Evolutionary conservation across 352 stramenopile species (phyloP), one percentile per base, ranked within the genome.

Genomic region (Halophytophthora polymorphica): DNA sequence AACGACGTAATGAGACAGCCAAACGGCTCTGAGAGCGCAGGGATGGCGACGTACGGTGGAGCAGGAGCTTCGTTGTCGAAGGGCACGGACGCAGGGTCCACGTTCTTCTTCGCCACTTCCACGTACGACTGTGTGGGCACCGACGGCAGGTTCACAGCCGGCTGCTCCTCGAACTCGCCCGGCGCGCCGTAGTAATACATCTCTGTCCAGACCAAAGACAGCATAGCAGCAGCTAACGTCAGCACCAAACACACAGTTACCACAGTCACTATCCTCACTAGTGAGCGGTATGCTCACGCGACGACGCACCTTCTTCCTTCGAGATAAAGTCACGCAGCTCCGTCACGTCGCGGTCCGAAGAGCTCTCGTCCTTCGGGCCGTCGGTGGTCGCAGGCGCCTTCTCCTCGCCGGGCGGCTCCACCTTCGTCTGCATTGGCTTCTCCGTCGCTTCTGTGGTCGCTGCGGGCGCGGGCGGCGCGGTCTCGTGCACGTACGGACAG

Each of bases 141-240:
- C 46, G 48, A 47, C 22, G 41, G 55, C 45, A 40, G 50, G 50
- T 19, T 66, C 42, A 28, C 42, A 8, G 50, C 45, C 15, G 52
- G 22, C 17, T 59, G 46, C 11, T 69, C 61, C 50, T 80, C 63
- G 53, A 86, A 88, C 48, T 89, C 77, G 38, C 76, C 77, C 14
- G 80, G 80, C 13, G 80, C 80, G 48, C 80, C 80, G 23, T 91
- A 91, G 53, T 91, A 91, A 49, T 86, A 91, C 22, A 89, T 41
- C 38, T 91, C 77, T 86, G 25, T 17, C 34, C 13, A 31, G 45
- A 43, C 15, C 28, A 34, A 15, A 34, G 25, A 60, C 1, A 42
- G 45, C 17, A 31, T 41, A 19, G n/a, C n/a, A n/a, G n/a, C n/a
- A n/a, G n/a, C n/a, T n/a, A n/a, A n/a, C n/a, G n/a, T n/a, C n/a